Evolutionary conservation across 2,329 filamentous ascomycete species (phyloP), one percentile per base, ranked within the genome.

Genomic region (Phyllachora maydis): DNA sequence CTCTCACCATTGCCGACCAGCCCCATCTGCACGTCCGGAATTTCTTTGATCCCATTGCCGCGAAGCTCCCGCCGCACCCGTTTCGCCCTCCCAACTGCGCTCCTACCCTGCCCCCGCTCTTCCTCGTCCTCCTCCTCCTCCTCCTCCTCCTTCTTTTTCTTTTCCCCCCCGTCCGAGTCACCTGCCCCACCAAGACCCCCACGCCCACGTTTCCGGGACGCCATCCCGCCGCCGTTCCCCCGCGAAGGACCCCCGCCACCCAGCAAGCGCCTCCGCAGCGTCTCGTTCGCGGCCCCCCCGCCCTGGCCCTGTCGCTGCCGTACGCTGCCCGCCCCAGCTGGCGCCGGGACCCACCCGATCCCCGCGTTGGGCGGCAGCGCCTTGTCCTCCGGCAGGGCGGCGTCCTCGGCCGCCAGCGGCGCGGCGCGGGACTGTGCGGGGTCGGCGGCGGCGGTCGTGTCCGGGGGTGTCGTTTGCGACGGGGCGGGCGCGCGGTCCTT

Each of bases 291-390:
- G 24, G 38, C 34, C 13, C 34, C 26, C 25, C 37, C 16, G 36
- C 31, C 14, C 33, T 34, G 18, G 34, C 26, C 7, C 34, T 25
- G 14, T 35, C 24, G n/a, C n/a, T n/a, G n/a, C n/a, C n/a, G n/a
- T n/a, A n/a, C n/a, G n/a, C n/a, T n/a, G n/a, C n/a, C n/a, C n/a
- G n/a, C n/a, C 10, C 35, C 38, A 10, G 17, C 21, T 20, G 18
- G 26, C 5, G 41, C 32, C 3, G 45, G 33, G 7, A 41, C 35
- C 35, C 48, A 54, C 6, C 54, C 54, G 7, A 57, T 32, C 17
- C 54, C 55, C 13, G 46, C 42, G 34, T 53, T 54, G 18, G 40
- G 39, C 6, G 33, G 24, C 6, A 18, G 16, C 18, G 14, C 19
- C 24, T 24, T 23, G 18, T 15, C 18, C 5, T 26, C 14, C 21